Evolutionary conservation across 2,329 filamentous ascomycete genomes (phyloP), one percentile per base, ranked within the genome.

Genomic region (Stagonosporopsis rhizophila): DNA sequence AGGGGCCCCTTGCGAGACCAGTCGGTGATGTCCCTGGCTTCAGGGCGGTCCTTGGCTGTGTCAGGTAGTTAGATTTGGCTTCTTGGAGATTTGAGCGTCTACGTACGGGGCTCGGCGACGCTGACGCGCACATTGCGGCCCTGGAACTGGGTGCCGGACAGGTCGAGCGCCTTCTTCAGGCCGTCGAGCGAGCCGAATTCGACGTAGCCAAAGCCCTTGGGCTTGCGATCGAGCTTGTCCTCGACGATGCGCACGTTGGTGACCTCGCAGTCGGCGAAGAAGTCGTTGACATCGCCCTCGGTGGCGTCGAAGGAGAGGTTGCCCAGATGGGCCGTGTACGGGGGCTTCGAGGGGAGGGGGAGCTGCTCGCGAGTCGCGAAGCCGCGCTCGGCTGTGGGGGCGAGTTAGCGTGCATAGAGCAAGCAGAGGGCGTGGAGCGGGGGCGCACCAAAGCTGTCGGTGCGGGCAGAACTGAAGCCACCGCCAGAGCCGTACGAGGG

Each of bases 141-240:
- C 76, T 96, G 89, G 77, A 98, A 93, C 56, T 86, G 87, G 59
- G 87, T 83, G 69, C 92, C 91, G 71, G 93, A 93, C 61, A 95
- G 85, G 56, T 87, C 86, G 62, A 99, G 85, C 53, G 95, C 95
- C 79, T 92, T 89, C 82, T 96, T 96, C 71, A 99, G 82, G 57
- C 94, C 94, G 45, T 98, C 94, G 40, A 95, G 81, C 47, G 87
- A 89, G 65, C 84, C 87, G 72, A 99, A 99, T 78, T 99, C 95
- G 64, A 96, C 94, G 76, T 99, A 99, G 60, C 94, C 95, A 71
- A 99, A 99, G 44, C 95, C 95, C 83, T 99, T 99, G 64, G 95
- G 95, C 73, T 93, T 92, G 78, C 89, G 87, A 74, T 95, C 90
- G 76, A 96, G 84, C 74, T 94, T 95, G 79, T 99, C 96, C 81